A percentile compares a stretch with the other conserved stretches of the same genome.
Conservation (phyloP, 768 basidiomycete species). For the Suillus subalutaceus region DNA sequence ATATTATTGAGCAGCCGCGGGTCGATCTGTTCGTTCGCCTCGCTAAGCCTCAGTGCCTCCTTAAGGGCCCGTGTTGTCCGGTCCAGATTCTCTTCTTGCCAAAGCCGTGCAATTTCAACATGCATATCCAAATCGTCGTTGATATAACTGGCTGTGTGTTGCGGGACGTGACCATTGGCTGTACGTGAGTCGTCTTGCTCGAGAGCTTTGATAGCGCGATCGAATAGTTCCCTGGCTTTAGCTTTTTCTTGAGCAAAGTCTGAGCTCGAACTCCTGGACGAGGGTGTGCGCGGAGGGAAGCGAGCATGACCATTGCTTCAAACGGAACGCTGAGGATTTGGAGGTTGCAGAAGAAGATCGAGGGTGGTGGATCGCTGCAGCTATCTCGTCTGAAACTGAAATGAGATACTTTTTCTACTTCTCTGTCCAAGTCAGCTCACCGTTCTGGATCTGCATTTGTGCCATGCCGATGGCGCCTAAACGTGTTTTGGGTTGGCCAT, state of each 20-base stretch:
- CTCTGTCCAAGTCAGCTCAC: conserved; percentile 42
- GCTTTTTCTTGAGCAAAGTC: conserved; percentile 73
- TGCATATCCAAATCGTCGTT: conserved; percentile 86
- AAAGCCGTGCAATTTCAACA: conserved; percentile 86
- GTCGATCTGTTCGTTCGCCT: conserved; percentile 51
- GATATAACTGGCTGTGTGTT: conserved; percentile 53
- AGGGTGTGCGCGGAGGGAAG: conserved; percentile 82
- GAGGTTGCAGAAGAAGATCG: conserved; percentile 72
- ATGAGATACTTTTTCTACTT: conserved; percentile 9
- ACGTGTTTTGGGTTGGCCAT: conserved; percentile 76
- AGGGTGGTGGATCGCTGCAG: conserved; percentile 86
- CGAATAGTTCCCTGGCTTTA: conserved; percentile 81
- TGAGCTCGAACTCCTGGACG: conserved; percentile 77
- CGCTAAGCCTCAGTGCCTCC: conserved; percentile 70
- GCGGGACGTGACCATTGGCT: conserved; percentile 34
- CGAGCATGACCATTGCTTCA: conserved; percentile 91
- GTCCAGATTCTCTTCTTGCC: conserved; percentile 81
- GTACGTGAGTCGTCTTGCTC: conserved; percentile 59
- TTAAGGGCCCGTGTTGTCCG: conserved; percentile 72
- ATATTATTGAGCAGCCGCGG: conserved; percentile 82
- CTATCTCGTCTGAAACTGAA: conserved; percentile 65
- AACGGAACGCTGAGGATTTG: conserved; percentile 64
- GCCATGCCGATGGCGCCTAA: conserved; percentile 81
- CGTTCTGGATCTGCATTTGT: conserved; percentile 83
- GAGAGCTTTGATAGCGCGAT: conserved; percentile 69